phyloP scores from a whole-genome alignment of 441 rosid genomes.

The Croton laevigatus region DNA sequence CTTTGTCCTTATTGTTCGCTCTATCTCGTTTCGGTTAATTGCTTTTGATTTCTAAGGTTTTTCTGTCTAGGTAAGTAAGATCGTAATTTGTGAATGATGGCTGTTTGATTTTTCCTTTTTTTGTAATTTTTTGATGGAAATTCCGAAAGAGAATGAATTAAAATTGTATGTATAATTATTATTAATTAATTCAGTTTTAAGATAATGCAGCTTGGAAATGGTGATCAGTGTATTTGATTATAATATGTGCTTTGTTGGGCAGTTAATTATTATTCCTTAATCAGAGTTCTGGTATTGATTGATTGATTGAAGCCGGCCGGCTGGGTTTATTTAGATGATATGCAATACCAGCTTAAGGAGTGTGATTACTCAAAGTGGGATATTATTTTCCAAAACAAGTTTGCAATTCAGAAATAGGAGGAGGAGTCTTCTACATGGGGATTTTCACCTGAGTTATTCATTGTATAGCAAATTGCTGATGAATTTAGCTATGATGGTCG shows the following conservation, averaged over 20 bases:
- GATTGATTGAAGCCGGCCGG: constrained; percentile 16
- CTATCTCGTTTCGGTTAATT: not conserved
- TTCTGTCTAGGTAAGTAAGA: constrained; percentile 22
- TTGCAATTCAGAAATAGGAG: constrained; percentile 29
- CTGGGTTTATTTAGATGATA: constrained; percentile 60
- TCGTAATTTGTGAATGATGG: constrained; percentile 4
- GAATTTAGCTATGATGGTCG: constrained; percentile 69
- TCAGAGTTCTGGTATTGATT: constrained; percentile 26
- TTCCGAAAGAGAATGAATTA: not conserved
- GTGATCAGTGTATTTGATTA: not conserved
- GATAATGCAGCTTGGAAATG: not conserved
- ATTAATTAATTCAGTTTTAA: not conserved
- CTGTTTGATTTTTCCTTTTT: not conserved
- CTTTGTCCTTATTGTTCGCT: not conserved
- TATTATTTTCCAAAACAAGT: constrained; percentile 37
- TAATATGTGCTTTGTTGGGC: constrained; percentile 1
- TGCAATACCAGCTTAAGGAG: constrained; percentile 58
- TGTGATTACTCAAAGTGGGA: constrained; percentile 61
- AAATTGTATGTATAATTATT: not conserved
- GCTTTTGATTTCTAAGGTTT: constrained; percentile 12
- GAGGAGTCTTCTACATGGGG: constrained; percentile 31
- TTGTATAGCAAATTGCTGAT: constrained; percentile 32
- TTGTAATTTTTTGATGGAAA: not conserved
- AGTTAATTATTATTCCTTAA: not conserved
- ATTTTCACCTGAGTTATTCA: constrained; percentile 28